Conservation (phyloP, 345 rosid genomes). For the Acer campestre region DNA sequence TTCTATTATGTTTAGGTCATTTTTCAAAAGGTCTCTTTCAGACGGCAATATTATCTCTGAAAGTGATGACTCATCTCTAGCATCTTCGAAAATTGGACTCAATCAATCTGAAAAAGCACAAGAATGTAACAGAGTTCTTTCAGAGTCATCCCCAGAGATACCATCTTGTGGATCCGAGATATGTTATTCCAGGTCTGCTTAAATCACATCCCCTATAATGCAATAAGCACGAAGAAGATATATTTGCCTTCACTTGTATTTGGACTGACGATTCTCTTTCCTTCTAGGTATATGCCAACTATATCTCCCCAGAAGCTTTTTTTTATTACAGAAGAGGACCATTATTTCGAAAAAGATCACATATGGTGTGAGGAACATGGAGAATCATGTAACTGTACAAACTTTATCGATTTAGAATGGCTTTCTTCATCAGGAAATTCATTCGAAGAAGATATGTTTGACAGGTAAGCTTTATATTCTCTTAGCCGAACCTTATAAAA, state of each 20-base stretch:
- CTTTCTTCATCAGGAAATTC: slow-evolving; percentile 93
- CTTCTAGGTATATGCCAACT: slow-evolving; percentile 49
- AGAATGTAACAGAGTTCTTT: slow-evolving; percentile 46
- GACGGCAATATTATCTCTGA: slow-evolving; percentile 72
- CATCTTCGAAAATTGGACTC: slow-evolving; percentile 35
- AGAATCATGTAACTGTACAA: slow-evolving; percentile 58
- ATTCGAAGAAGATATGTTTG: slow-evolving; percentile 68
- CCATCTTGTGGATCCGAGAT: slow-evolving; percentile 48
- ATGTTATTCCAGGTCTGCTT: slow-evolving; percentile 56
- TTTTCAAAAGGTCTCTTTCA: slow-evolving; percentile 76
- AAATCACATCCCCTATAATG: not conserved
- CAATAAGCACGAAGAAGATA: not conserved
- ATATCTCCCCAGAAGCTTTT: slow-evolving; percentile 33
- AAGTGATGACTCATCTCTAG: slow-evolving; percentile 41
- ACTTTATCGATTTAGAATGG: slow-evolving; percentile 82
- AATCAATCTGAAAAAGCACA: slow-evolving; percentile 37
- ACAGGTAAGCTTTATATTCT: slow-evolving; percentile 49
- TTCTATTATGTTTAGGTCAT: slow-evolving; percentile 42
- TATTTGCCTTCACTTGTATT: not conserved
- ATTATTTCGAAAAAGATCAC: slow-evolving; percentile 45
- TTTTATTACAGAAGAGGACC: slow-evolving; percentile 41
- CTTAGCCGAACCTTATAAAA: too few relatives aligned
- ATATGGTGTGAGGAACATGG: slow-evolving; percentile 52
- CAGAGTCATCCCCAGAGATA: slow-evolving; percentile 67
- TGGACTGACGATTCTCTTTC: slow-evolving; percentile 22